Percentiles rank a stretch among this genome's conserved stretches.
Evolutionary conservation across 2,329 filamentous ascomycete species (phyloP).

Genomic region (Parascedosporium putredinis): DNA sequence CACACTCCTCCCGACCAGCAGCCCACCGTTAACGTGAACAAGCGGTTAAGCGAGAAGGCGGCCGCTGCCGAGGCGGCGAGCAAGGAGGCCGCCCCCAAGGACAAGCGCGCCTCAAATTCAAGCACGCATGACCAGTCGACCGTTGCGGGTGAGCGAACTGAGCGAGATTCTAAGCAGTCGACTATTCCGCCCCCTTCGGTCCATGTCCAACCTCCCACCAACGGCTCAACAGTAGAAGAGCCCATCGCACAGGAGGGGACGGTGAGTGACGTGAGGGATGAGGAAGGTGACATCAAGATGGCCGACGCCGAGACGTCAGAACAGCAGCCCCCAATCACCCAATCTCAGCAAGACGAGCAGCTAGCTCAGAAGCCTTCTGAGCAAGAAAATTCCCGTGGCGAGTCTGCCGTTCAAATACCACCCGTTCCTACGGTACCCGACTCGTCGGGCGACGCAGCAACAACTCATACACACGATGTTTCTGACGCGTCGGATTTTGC

Average conservation of each 20-base stretch:
- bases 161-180: slow-evolving; percentile 35
- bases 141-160: slow-evolving; percentile 23
- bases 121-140: slow-evolving; percentile 36
- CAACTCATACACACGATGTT: slow-evolving; percentile 27
- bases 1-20: slow-evolving; percentile 42
- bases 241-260: not conserved
- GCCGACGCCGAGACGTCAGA: slow-evolving; percentile 47
- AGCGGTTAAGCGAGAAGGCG: slow-evolving; percentile 39
- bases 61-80: slow-evolving; percentile 22
- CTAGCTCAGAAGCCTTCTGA: not conserved
- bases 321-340: slow-evolving; percentile 14
- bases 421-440: slow-evolving; percentile 36
- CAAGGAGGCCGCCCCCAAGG: slow-evolving; percentile 25
- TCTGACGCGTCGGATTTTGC: slow-evolving; percentile 15
- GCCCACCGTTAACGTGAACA: slow-evolving; percentile 24
- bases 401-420: slow-evolving; percentile 28
- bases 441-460: slow-evolving; percentile 22
- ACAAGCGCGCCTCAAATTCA: slow-evolving; percentile 35
- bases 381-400: slow-evolving; percentile 14
- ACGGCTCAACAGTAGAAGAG: slow-evolving; percentile 10
- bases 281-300: slow-evolving; percentile 59
- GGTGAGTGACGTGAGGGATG: slow-evolving; percentile 14
- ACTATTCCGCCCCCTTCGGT: slow-evolving; percentile 15
- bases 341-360: slow-evolving; percentile 14
- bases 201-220: slow-evolving; percentile 31